Base-by-base conservation (phyloP, 495 filamentous ascomycete genomes). In the Penicillium samsonianum region DNA sequence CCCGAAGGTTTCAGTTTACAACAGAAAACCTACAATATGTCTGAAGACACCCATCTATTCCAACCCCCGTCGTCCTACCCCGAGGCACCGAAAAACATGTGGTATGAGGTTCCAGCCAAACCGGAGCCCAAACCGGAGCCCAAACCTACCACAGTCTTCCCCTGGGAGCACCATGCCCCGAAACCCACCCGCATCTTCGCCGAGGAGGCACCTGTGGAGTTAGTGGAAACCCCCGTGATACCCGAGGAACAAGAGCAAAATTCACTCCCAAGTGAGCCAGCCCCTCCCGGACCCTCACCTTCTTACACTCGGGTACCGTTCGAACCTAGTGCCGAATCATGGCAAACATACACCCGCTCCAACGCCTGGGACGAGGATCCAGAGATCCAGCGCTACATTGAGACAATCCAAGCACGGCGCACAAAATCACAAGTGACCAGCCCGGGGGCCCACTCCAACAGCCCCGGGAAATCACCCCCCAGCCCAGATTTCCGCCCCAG, bases 361-460 rank as follows among this genome's bases (percentile, higher is more conserved):
- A 96, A 96, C 69, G 91, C 89, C 41, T 96, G 92, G 92, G 92
- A 96, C 62, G 88, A 88, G 33, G 82, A 91, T 25, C 89, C 88
- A 3, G 83, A 89, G 52, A 96, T 96, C 61, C 83, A 90, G 57
- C 79, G 82, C 46, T 96, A 94, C 66, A 88, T 92, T 47, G 84
- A 87, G 50, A 78, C 80, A 41, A 73, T 92, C 26, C 83, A 86
- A 60, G 84, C 85, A 67, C 85, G 67, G 74, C 83, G 54, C 87
- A 84, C 47, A 83, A 79, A 40, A 82, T 74, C 47, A 81, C 77
- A 57, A 42, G 64, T 85, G 26, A 64, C 73, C 22, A 52, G 50
- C 2, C 50, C 50, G 5, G 67, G 66, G 5, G 45, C 28, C 17
- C 19, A 30, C 3, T 19, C 25, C n/a, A 11, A 31, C 4, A 52